phyloP scores from a whole-genome alignment of 1,284 basidiomycete species.

The Marasmius oreades region DNA sequence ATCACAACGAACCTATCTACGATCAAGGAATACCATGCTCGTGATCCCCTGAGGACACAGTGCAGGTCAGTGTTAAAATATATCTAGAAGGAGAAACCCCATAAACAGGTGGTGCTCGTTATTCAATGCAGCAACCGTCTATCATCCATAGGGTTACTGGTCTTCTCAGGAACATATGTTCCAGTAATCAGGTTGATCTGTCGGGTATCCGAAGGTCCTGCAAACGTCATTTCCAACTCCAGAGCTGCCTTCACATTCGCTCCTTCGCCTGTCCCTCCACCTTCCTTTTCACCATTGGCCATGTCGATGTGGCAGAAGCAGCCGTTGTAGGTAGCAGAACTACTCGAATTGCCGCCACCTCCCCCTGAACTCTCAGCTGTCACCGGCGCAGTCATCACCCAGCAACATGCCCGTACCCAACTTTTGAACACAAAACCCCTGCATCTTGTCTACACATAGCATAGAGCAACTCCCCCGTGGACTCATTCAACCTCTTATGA shows the following conservation, averaged over 20 bases:
- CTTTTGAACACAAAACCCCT: conserved; percentile 6
- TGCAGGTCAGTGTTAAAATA: too few species aligned
- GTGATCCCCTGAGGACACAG: too few species aligned
- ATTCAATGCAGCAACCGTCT: too few species aligned
- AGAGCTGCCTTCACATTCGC: conserved; percentile 22
- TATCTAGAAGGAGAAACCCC: too few species aligned
- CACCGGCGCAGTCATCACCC: conserved; percentile 67
- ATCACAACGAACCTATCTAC: too few species aligned
- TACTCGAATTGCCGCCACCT: background rate
- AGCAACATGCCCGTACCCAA: conserved; percentile 77
- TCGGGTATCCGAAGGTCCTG: conserved; percentile 1
- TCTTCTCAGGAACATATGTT: conserved; percentile 38
- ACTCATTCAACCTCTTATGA: conserved; percentile 66
- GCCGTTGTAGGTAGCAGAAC: conserved; percentile 46
- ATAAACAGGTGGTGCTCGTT: too few species aligned
- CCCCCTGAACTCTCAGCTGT: too few species aligned
- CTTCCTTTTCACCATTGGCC: background rate
- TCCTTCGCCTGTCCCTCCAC: conserved; percentile 22
- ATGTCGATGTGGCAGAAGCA: background rate
- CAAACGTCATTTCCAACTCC: conserved; percentile 32
- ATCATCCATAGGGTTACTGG: conserved; percentile 31
- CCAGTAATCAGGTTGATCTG: conserved; percentile 78
- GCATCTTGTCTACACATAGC: conserved; percentile 74
- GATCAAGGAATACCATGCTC: too few species aligned
- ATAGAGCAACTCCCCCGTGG: conserved; percentile 84